Base-by-base conservation (phyloP, 108 stramenopile species). In the Conticribra guillardii region DNA sequence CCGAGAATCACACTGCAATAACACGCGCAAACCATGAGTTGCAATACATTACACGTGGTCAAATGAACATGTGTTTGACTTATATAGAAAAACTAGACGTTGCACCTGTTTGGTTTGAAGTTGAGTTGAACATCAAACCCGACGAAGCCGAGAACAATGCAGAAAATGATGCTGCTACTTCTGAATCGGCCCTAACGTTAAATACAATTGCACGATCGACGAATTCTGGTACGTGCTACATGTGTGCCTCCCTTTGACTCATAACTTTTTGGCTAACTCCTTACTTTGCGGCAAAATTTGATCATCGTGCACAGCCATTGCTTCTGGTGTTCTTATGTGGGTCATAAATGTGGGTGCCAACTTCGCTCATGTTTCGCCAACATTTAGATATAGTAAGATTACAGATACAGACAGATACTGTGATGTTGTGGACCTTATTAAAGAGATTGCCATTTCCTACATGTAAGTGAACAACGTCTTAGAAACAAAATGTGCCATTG, bases 361-460 rank as follows among this genome's bases (percentile, higher is more conserved):
- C 28, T 81, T 81, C 33, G 80, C 80, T 11, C 80, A 81, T 41
- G 80, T 81, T n/a, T 76, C 80, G 5, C 80, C 80, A 1, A 76
- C 66, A 0, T 81, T 76, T 34, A 71, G 31, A 22, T 81, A 76
- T 23, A n/a, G 48, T 48, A 21, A 34, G 9, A 33, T 76, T 29
- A 24, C 48, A 30, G 54, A 68, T 50, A 56, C 57, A 5, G 75
- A 81, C 27, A 76, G 22, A 33, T 81, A 81, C 62, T 73, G 68
- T 17, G 73, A 81, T 55, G 50, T 76, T 7, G 3, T 76, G 17
- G 80, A 81, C 34, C 67, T 81, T 8, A 51, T 44, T 0, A 44
- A 41, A 44, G 70, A 76, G 31, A 63, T 81, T 49, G 32, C 33
- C 1, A 37, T 49, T 5, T 81, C 54, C 16, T 81, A 81, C 18